Base-by-base conservation (phyloP, 257 asterid genomes). In the Gardenia jasminoides region DNA sequence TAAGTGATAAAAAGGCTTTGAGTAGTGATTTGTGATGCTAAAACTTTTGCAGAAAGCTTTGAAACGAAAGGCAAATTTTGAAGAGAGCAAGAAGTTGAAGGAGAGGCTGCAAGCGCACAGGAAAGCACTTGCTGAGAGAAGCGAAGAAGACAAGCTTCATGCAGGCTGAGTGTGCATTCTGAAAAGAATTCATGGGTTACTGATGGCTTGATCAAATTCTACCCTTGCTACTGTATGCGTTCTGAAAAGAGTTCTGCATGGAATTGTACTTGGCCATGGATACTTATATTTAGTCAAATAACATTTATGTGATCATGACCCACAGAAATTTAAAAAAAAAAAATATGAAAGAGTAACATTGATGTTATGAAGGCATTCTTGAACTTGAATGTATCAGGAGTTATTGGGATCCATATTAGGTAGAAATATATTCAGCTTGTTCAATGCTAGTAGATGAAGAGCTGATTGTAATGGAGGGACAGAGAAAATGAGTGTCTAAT, bases 21-120 rank as follows among this genome's bases (percentile, higher is more conserved):
- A 17, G 20, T 20, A 19, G 24, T 20, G 26, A 56, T 10, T 41
- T 33, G 36, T 73, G 28, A 28, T 74, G 33, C 48, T 10, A 22
- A 28, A 67, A 44, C 12, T 79, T 30, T 22, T 54, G 71, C 96
- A 94, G 98, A 94, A 94, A 94, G 93, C 92, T 33, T 46, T 90
- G 88, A 94, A 89, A 84, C 84, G 97, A 76, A 91, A 91, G 86
- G 94, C 94, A 46, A 94, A 94, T 80, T 92, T 94, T 72, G 98
- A 94, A 76, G 89, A 90, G 89, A 94, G 97, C 87, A 92, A 92
- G 79, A 88, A 85, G 82, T 67, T 86, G 67, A 88, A 88, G 81
- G 90, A 86, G 85, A 81, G 89, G 77, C 79, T 86, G 54, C 87
- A 33, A 52, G 90, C 85, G 30, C 82, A 81, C 79, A 81, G 90